Evolutionary conservation across 1,284 basidiomycete genomes (phyloP).

Genomic region (Leccinum fallax): DNA sequence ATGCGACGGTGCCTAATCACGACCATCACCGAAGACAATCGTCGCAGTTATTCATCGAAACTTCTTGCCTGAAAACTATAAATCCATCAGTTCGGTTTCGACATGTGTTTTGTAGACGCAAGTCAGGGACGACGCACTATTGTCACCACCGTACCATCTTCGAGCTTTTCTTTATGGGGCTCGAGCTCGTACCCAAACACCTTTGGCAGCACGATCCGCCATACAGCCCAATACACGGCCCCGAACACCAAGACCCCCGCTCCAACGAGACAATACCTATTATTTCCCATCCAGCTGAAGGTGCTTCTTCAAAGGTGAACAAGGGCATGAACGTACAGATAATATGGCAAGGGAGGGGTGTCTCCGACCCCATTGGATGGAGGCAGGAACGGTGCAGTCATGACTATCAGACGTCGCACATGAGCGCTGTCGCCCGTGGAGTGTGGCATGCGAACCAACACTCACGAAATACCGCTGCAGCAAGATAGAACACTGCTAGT

Average conservation of each 20-base stretch:
- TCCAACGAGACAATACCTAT: slow-evolving; percentile 57
- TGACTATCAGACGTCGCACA: slow-evolving; percentile 37
- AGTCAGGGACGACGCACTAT: slow-evolving; percentile 44
- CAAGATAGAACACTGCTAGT: slow-evolving; percentile 57
- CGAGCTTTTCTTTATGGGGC: slow-evolving; percentile 48
- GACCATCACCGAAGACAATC: neutral
- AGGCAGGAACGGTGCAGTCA: slow-evolving; percentile 57
- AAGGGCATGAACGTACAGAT: slow-evolving; percentile 42
- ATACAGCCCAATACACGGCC: slow-evolving; percentile 56
- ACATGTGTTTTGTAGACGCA: neutral
- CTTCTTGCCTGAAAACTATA: slow-evolving; percentile 24
- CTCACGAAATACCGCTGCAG: slow-evolving; percentile 53
- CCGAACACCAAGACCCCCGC: slow-evolving; percentile 51
- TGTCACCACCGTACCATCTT: slow-evolving; percentile 60
- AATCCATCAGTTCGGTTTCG: neutral
- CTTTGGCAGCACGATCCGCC: slow-evolving; percentile 52
- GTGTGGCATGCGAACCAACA: neutral
- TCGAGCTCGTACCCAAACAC: slow-evolving; percentile 52
- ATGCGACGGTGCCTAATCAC: neutral
- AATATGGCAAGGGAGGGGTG: slow-evolving; percentile 61
- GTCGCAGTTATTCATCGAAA: neutral
- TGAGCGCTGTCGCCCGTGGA: neutral
- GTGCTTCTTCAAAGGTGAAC: neutral
- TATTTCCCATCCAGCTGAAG: neutral
- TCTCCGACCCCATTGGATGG: slow-evolving; percentile 58